These are phyloP conservation scores for Euptelea pleiosperma DNA, from an alignment of 164 flowering plant genomes.

Conservation along the genomic window DNA sequence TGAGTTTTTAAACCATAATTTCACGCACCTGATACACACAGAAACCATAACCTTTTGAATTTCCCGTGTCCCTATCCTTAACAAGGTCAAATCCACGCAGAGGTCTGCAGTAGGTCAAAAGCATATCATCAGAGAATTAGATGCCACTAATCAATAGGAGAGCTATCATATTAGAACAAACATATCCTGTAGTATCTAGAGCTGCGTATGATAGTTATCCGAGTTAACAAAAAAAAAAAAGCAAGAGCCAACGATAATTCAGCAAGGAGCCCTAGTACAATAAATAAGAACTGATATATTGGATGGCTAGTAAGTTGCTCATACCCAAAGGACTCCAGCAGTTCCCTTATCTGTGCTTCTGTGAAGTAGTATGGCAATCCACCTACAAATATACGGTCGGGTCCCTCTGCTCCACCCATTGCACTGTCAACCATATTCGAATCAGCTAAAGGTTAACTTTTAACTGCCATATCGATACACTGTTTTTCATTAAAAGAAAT, in stretches of 20 bases:
- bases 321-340: slow-evolving; percentile 83
- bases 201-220: background rate
- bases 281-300: background rate
- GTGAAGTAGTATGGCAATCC: slow-evolving; percentile 83
- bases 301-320: slow-evolving; percentile 4
- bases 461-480: background rate
- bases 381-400: slow-evolving; percentile 83
- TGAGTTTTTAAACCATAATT: background rate
- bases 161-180: background rate
- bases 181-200: background rate
- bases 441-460: slow-evolving; percentile 6
- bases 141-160: background rate
- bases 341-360: slow-evolving; percentile 68
- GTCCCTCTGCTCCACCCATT: slow-evolving; percentile 69
- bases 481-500: background rate
- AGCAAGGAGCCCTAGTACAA: background rate
- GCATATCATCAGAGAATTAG: slow-evolving; percentile 6
- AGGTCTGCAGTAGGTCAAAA: slow-evolving; percentile 38
- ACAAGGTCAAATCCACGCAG: slow-evolving; percentile 82
- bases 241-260: background rate
- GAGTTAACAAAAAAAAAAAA: background rate
- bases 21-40: slow-evolving; percentile 66
- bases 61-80: slow-evolving; percentile 87
- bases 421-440: slow-evolving; percentile 34
- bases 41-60: slow-evolving; percentile 88